Conservation (phyloP, 2,329 filamentous ascomycete species). For the Hirsutella minnesotensis region DNA sequence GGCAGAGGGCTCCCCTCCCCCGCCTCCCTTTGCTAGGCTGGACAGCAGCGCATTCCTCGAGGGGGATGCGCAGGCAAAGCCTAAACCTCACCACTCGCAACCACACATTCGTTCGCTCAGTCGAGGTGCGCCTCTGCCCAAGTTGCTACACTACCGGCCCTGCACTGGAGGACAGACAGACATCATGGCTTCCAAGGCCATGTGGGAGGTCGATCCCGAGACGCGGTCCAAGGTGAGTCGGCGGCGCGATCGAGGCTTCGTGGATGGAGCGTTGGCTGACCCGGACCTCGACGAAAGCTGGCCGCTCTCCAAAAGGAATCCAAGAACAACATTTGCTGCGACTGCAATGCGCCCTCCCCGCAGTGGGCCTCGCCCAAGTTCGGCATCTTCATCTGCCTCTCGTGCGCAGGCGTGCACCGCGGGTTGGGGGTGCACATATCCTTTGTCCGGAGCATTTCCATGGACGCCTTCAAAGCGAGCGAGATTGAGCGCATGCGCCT, state of each 20-base stretch:
- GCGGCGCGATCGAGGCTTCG: slow-evolving; percentile 6
- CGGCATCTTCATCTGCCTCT: slow-evolving; percentile 96
- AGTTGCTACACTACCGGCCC: slow-evolving; percentile 2
- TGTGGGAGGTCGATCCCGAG: slow-evolving; percentile 99
- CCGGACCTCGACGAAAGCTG: slow-evolving; percentile 44
- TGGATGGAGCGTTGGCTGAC: background rate
- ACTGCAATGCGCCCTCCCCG: slow-evolving; percentile 88
- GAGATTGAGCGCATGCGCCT: slow-evolving; percentile 91
- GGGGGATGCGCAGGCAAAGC: no score
- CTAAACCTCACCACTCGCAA: no score
- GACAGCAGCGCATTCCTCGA: no score
- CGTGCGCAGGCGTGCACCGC: slow-evolving; percentile 88
- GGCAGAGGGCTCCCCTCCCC: background rate
- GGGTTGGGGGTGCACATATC: slow-evolving; percentile 95
- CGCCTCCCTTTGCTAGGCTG: no score
- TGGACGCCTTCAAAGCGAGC: slow-evolving; percentile 92
- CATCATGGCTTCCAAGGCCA: slow-evolving; percentile 57
- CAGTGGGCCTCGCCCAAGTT: slow-evolving; percentile 99
- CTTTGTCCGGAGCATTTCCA: slow-evolving; percentile 93
- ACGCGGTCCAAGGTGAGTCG: slow-evolving; percentile 75
- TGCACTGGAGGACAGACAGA: background rate
- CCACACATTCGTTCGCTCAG: no score
- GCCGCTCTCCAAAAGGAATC: slow-evolving; percentile 83
- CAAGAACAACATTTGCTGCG: slow-evolving; percentile 83
- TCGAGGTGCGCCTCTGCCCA: no score